Evolutionary conservation across 805 yeast genomes (phyloP), one percentile per base, ranked within the genome.

Genomic region (Metschnikowia colocasiae): DNA sequence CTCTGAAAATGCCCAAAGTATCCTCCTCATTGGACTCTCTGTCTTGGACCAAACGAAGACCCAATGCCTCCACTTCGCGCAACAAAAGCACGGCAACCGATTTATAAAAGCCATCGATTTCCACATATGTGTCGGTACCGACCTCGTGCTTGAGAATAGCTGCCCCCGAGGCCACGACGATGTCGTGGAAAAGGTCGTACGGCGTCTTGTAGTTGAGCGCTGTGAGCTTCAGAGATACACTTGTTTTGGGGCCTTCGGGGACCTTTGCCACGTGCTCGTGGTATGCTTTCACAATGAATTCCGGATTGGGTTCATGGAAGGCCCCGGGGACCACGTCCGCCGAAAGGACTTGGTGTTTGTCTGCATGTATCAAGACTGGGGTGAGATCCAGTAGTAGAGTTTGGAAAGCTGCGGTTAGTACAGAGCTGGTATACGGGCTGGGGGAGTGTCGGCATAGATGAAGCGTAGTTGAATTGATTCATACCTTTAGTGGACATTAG

Each of bases 111-210:
- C 72, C 73, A 59, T 87, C 92, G 40, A 83, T 72, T 49, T 74
- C 66, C 15, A 65, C 63, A 54, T 86, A 85, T 3, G 63, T 61
- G 4, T 64, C 57, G 1, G 78, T 61, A 1, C 85, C 85, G 16
- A 79, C 68, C 19, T 74, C 73, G 47, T 74, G 68, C 33, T 73
- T 66, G 36, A 73, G 66, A 22, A 85, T 71, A 30, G 71, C 63
- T n/a, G 72, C 57, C 10, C 79, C 72, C 31, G 82, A 68, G 0
- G 82, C 79, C 15, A 83, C 64, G 49, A 76, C 82, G 38, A 87
- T 59, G 61, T 87, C 95, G 58, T 86, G 92, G 56, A 72, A 85
- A 10, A 86, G 58, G 36, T 68, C 68, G 56, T 83, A 85, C 6
- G 84, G 69, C 0, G 76, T 36, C 8, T 60, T 58, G 57, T 84